Evolutionary conservation across 1,139 yeast genomes (phyloP).

Genomic region (Yamadazyma jaroonii): DNA sequence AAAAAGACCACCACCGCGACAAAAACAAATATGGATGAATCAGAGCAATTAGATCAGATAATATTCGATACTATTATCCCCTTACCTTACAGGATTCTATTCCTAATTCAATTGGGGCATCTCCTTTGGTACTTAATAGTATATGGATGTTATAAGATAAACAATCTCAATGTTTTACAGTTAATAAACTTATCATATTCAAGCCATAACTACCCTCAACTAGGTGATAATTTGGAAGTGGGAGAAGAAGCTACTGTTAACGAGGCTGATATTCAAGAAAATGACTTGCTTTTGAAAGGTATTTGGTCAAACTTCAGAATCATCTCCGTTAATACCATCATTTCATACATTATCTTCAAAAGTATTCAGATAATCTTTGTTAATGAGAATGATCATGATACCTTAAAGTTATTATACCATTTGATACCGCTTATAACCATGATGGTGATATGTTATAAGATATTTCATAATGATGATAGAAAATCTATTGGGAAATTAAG

Average conservation of each 20-base stretch:
- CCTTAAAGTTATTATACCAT: conserved; percentile 14
- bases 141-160: conserved; percentile 20
- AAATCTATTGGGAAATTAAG: conserved; percentile 39
- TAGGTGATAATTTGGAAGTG: conserved; percentile 20
- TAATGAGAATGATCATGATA: conserved; percentile 12
- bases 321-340: conserved; percentile 19
- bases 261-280: conserved; percentile 32
- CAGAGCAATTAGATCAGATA: conserved; percentile 11
- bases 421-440: conserved; percentile 21
- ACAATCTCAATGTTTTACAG: conserved; percentile 31
- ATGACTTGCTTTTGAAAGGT: conserved; percentile 29
- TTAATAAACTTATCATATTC: conserved; percentile 39
- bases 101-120: conserved; percentile 31
- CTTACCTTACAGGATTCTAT: conserved; percentile 36
- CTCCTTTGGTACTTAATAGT: conserved; percentile 35
- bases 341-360: conserved; percentile 23
- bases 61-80: conserved; percentile 31
- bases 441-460: conserved; percentile 14
- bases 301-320: conserved; percentile 27
- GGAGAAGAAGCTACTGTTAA: conserved; percentile 36
- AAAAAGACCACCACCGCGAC: too few relatives aligned
- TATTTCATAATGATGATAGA: conserved; percentile 16
- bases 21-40: conserved; percentile 7
- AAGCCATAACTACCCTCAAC: conserved; percentile 33
- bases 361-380: conserved; percentile 16